A percentile compares a stretch with the other conserved stretches of the same genome.
Conservation (phyloP, 2,329 filamentous ascomycete species). For the Corynespora cassiicola region DNA sequence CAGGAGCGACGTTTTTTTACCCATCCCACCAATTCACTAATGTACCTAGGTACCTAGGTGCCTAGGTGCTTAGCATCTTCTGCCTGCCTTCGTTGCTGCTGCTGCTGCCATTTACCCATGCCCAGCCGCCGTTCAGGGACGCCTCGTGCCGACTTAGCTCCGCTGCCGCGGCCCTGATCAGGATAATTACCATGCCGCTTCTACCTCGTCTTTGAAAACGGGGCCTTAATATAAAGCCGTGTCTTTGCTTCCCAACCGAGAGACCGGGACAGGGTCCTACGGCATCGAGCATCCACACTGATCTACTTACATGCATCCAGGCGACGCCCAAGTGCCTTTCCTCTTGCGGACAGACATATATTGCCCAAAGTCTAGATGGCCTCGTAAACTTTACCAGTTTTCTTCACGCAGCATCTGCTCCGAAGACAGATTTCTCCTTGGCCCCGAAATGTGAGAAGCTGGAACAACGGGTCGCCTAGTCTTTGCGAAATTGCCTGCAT, state of each 20-base stretch:
- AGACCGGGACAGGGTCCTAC: slow-evolving; percentile 27
- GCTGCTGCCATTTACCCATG: slow-evolving; percentile 17
- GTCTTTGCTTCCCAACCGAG: too few species aligned
- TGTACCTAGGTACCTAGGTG: too few species aligned
- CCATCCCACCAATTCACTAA: too few species aligned
- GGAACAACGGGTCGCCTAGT: too few species aligned
- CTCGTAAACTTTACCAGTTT: too few species aligned
- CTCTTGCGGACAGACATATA: too few species aligned
- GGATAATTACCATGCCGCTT: slow-evolving; percentile 27
- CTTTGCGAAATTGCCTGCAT: too few species aligned
- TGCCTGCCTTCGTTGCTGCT: slow-evolving; percentile 21
- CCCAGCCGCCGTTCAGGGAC: slow-evolving; percentile 26
- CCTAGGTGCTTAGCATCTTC: slow-evolving; percentile 16
- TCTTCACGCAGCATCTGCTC: too few species aligned
- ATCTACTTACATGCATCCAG: slow-evolving; percentile 19
- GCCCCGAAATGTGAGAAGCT: too few species aligned
- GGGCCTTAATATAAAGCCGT: slow-evolving; percentile 30
- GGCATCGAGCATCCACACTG: slow-evolving; percentile 15
- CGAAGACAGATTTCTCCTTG: too few species aligned
- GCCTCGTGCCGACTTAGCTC: slow-evolving; percentile 9
- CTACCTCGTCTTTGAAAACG: slow-evolving; percentile 21
- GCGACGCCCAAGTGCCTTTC: too few species aligned
- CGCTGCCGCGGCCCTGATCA: slow-evolving; percentile 19
- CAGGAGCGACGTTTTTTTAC: slow-evolving; percentile 14
- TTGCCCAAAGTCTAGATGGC: too few species aligned